Percentiles rank a stretch among this genome's conserved stretches.
These are phyloP conservation scores for Daedaleopsis sinensis DNA, from an alignment of 768 basidiomycete genomes.

Conservation along the genomic window DNA sequence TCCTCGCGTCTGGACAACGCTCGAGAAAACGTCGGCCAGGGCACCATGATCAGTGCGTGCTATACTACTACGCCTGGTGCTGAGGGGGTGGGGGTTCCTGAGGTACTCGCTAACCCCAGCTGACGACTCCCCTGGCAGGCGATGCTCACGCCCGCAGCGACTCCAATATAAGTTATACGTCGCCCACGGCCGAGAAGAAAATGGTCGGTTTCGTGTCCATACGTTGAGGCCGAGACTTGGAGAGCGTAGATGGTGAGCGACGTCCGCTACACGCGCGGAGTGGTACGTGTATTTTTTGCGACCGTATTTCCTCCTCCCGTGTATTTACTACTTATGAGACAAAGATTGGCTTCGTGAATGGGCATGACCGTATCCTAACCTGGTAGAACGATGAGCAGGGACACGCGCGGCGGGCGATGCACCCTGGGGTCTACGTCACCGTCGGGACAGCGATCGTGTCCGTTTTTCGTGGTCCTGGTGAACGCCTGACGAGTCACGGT, in stretches of 20 bases:
- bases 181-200: slow-evolving; percentile 50
- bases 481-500: too few species aligned
- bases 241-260: slow-evolving; percentile 45
- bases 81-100: too few species aligned
- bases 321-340: too few species aligned
- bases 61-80: neutral
- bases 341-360: too few species aligned
- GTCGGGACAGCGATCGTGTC: too few species aligned
- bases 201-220: slow-evolving; percentile 64
- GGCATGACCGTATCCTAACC: too few species aligned
- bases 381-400: too few species aligned
- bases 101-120: neutral
- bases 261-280: slow-evolving; percentile 44
- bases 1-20: slow-evolving; percentile 52
- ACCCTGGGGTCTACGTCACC: too few species aligned
- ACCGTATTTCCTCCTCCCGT: too few species aligned
- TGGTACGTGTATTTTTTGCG: slow-evolving; percentile 39
- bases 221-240: slow-evolving; percentile 55
- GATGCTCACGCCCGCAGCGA: slow-evolving; percentile 58
- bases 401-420: too few species aligned
- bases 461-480: too few species aligned
- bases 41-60: slow-evolving; percentile 57
- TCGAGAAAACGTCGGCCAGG: slow-evolving; percentile 42
- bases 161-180: too few species aligned
- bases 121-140: slow-evolving; percentile 46